Base-by-base conservation (phyloP, 495 filamentous ascomycete genomes). In the Penicillium cataractarum region DNA sequence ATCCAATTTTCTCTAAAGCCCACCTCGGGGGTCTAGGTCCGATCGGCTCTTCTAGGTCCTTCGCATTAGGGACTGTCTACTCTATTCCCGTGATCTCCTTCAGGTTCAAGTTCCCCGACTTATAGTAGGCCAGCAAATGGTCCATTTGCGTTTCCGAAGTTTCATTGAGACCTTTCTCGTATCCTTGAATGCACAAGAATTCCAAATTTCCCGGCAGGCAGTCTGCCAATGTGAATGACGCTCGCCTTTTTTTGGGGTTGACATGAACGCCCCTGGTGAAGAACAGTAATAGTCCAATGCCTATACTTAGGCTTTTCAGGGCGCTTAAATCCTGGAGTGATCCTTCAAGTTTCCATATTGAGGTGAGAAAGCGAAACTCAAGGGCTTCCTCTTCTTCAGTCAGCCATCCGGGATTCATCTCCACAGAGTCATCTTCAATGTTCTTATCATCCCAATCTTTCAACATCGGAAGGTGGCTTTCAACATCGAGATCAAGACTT, bases 111-210 rank as follows among this genome's bases (percentile, higher is more conserved):
- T 40, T 54, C 3, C 60, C 64, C 22, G 55, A 58, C 32, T 67
- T n/a, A 17, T 54, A 59, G 10, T 24, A 29, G 0, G 29, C 55
- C 32, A 68, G 42, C 39, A 75, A 51, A 2, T 57, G 49, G 55
- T 68, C 50, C 6, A 76, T 44, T 24, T 76, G 65, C 6, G 19
- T 27, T 53, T 76, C 71, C 12, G 60, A 51, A 1, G 44, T 51
- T 12, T 46, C 8, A 33, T 58, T 58, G 19, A 29, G 4, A 4
- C 71, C 67, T 21, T 44, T 70, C 26, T 69, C 35, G 26, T 73
- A 75, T 13, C 69, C 71, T 6, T 67, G 67, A 24, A 76, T 67
- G 15, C 46, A 67, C 32, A 76, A 35, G 61, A 66, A 67, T 27
- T 76, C 71, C 32, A 76, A 51, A 37, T 61, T 66, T 6, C 42